Conservation (phyloP, 148 eudicot genomes). For the Camellia granthamiana region DNA sequence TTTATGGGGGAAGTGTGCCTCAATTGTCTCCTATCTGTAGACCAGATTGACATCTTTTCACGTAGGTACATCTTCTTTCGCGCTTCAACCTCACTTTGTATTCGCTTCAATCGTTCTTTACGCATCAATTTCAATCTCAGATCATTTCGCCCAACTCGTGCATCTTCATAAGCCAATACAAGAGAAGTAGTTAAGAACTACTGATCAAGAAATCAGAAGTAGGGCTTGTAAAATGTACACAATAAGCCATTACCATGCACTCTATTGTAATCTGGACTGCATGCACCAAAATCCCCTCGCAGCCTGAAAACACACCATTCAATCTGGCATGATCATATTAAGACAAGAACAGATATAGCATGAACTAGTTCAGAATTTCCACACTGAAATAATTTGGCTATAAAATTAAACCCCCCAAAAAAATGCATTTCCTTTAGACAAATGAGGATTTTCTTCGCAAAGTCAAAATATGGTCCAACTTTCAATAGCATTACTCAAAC, state of each 20-base stretch:
- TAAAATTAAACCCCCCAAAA: no score
- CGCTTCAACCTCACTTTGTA: constrained; percentile 1
- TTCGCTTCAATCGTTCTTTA: constrained; percentile 17
- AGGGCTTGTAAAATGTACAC: background rate
- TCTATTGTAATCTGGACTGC: background rate
- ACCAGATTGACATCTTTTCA: constrained; percentile 11
- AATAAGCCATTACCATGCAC: constrained; percentile 6
- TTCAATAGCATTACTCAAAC: background rate
- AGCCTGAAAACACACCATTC: constrained; percentile 15
- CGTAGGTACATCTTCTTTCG: constrained; percentile 13
- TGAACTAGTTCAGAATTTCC: background rate
- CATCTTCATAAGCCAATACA: constrained; percentile 15
- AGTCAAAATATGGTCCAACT: background rate
- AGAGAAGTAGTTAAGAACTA: background rate
- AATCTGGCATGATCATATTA: background rate
- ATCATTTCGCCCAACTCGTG: constrained; percentile 25
- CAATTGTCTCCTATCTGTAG: constrained; percentile 10
- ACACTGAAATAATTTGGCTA: background rate
- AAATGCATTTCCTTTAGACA: no score
- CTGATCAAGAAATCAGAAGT: background rate
- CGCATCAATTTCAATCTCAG: constrained; percentile 27
- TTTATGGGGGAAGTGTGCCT: constrained; percentile 12
- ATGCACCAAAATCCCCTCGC: constrained; percentile 14
- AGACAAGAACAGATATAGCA: background rate
- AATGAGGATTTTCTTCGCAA: no score